phyloP scores from a whole-genome alignment of 352 stramenopile species.

The Discostella stelligera region DNA sequence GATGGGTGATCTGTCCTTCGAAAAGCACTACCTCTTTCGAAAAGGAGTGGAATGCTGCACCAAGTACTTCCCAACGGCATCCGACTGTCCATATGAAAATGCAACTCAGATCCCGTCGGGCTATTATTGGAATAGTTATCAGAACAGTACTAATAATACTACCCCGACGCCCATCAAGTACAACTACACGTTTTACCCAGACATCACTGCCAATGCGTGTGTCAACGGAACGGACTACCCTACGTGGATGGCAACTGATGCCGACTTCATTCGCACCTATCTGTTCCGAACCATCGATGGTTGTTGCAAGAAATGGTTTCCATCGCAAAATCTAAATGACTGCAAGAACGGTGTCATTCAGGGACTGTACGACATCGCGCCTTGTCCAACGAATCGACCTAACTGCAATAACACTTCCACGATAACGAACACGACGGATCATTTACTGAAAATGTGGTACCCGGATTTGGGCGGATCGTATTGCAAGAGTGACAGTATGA shows the following conservation, averaged over 20 bases:
- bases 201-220: conserved; percentile 19
- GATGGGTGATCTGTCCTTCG: conserved; percentile 19
- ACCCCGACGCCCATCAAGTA: conserved; percentile 3
- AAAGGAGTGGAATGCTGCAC: conserved; percentile 16
- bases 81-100: conserved; percentile 20
- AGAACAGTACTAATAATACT: conserved; percentile 8
- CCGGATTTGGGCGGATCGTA: conserved; percentile 14
- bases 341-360: conserved; percentile 20
- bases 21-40: conserved; percentile 28
- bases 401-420: conserved; percentile 9
- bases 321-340: not conserved
- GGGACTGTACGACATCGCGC: conserved; percentile 15
- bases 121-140: conserved; percentile 32
- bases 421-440: conserved; percentile 14
- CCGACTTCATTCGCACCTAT: conserved; percentile 19
- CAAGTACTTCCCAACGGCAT: conserved; percentile 13
- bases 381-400: conserved; percentile 18
- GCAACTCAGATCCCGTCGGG: conserved; percentile 1
- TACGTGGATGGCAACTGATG: conserved; percentile 18
- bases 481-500: conserved; percentile 30
- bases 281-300: conserved; percentile 7
- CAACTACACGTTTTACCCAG: conserved; percentile 27
- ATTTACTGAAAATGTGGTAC: conserved; percentile 31
- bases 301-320: conserved; percentile 32
- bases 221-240: conserved; percentile 33